phyloP scores from a whole-genome alignment of 495 filamentous ascomycete species.

The Talaromyces trachyspermus region DNA sequence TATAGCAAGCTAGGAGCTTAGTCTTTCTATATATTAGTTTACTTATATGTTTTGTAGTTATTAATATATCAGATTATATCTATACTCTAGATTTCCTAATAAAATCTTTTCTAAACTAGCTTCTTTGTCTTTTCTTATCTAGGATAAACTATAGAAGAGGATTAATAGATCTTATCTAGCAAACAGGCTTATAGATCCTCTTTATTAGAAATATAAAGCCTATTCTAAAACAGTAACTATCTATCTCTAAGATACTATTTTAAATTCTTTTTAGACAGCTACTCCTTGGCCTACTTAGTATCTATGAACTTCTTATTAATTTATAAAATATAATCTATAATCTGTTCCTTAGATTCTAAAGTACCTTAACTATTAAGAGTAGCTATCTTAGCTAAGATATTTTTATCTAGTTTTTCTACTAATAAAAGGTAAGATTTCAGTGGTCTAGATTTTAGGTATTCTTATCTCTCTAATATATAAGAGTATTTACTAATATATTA shows the following conservation, averaged over 20 bases:
- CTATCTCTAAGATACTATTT: background rate
- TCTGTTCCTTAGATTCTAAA: background rate
- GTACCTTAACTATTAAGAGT: background rate
- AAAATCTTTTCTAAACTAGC: background rate
- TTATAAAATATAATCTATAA: background rate
- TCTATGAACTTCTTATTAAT: background rate
- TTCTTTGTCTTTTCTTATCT: background rate
- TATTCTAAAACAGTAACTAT: background rate
- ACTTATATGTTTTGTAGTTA: slow-evolving; percentile 12
- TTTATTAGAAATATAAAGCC: background rate
- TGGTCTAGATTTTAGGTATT: background rate
- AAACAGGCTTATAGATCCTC: background rate
- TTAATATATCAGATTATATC: slow-evolving; percentile 11
- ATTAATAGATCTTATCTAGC: background rate
- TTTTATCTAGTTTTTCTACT: background rate
- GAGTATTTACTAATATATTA: background rate
- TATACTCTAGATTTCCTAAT: background rate
- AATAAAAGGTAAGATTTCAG: background rate
- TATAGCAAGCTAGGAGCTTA: background rate
- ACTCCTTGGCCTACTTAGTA: background rate
- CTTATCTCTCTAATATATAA: background rate
- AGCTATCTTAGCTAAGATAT: background rate
- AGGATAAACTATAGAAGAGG: background rate
- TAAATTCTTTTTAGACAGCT: background rate
- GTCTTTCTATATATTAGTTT: slow-evolving; percentile 4